Conservation (phyloP, 305 asterid species). For the Salvia sclarea region DNA sequence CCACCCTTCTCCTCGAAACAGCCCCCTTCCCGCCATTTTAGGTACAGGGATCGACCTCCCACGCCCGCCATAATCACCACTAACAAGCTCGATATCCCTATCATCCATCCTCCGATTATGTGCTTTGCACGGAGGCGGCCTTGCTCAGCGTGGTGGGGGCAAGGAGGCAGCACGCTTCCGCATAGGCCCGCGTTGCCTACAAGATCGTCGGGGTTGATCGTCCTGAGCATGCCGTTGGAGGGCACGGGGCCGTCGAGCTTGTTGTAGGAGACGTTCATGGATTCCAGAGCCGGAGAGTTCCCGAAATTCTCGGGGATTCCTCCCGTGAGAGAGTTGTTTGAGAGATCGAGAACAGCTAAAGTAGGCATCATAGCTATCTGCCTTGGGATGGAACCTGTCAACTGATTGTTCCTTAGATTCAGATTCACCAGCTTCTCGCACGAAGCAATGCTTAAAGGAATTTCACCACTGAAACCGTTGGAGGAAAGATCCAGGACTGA, state of each 20-base stretch:
- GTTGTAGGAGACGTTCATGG: slow-evolving; percentile 67
- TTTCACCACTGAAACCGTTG: slow-evolving; percentile 59
- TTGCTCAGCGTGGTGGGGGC: slow-evolving; percentile 46
- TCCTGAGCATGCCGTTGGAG: slow-evolving; percentile 67
- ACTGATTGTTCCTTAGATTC: slow-evolving; percentile 60
- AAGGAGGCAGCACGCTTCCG: slow-evolving; percentile 80
- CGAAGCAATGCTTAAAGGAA: slow-evolving; percentile 77
- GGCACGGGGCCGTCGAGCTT: slow-evolving; percentile 76
- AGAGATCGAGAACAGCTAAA: slow-evolving; percentile 71
- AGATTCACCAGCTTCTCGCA: slow-evolving; percentile 70
- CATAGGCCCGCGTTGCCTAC: slow-evolving; percentile 68
- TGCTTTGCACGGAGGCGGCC: slow-evolving; percentile 53
- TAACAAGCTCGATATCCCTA: slow-evolving; percentile 56
- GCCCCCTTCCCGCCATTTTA: slow-evolving; percentile 58
- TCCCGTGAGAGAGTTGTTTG: slow-evolving; percentile 80
- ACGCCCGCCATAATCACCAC: slow-evolving; percentile 46
- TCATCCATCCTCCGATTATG: slow-evolving; percentile 67
- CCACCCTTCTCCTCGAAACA: slow-evolving; percentile 62
- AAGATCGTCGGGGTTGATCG: slow-evolving; percentile 73
- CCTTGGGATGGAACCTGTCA: slow-evolving; percentile 65
- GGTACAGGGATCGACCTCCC: slow-evolving; percentile 51
- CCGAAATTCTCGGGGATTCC: slow-evolving; percentile 81
- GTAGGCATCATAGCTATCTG: slow-evolving; percentile 67
- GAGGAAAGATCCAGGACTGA: slow-evolving; percentile 81
- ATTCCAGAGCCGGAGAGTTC: slow-evolving; percentile 83